These are phyloP conservation scores for Rhizopogon rudus DNA, from an alignment of 768 basidiomycete genomes.

Conservation along the genomic window DNA sequence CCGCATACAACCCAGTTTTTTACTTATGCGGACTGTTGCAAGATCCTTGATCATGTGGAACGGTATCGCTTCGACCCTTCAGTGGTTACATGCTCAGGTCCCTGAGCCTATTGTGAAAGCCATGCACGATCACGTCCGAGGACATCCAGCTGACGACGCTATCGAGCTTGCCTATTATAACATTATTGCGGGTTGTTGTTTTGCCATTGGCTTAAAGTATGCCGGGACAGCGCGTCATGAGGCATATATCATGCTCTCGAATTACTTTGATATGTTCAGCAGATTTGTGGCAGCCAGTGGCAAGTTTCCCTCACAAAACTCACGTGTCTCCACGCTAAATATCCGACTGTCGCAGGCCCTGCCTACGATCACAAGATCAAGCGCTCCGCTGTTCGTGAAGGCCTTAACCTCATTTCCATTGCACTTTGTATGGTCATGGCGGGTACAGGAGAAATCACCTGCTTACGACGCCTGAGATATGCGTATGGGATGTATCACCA, in stretches of 20 bases:
- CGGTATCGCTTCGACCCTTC: slow-evolving; percentile 58
- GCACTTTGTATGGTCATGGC: slow-evolving; percentile 94
- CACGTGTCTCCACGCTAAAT: background rate
- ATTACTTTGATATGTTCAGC: slow-evolving; percentile 77
- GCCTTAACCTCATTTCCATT: slow-evolving; percentile 82
- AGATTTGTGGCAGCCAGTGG: slow-evolving; percentile 64
- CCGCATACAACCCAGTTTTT: slow-evolving; percentile 81
- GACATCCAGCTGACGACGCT: slow-evolving; percentile 56
- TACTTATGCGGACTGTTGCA: slow-evolving; percentile 77
- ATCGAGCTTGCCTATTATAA: slow-evolving; percentile 90
- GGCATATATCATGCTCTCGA: slow-evolving; percentile 79
- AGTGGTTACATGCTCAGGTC: slow-evolving; percentile 71
- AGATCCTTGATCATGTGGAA: slow-evolving; percentile 86
- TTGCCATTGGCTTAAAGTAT: slow-evolving; percentile 87
- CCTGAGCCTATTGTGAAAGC: slow-evolving; percentile 61
- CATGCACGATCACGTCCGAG: slow-evolving; percentile 47
- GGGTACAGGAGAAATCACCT: slow-evolving; percentile 91
- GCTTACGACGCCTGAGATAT: slow-evolving; percentile 80
- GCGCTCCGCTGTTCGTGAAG: slow-evolving; percentile 81
- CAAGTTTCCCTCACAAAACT: slow-evolving; percentile 28
- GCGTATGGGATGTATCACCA: slow-evolving; percentile 83
- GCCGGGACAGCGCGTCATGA: slow-evolving; percentile 92
- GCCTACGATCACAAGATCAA: slow-evolving; percentile 87
- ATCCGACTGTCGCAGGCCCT: slow-evolving; percentile 40
- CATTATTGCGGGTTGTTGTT: slow-evolving; percentile 87